Conservation (phyloP, 2,329 filamentous ascomycete genomes). For the Diaporthe batatas region DNA sequence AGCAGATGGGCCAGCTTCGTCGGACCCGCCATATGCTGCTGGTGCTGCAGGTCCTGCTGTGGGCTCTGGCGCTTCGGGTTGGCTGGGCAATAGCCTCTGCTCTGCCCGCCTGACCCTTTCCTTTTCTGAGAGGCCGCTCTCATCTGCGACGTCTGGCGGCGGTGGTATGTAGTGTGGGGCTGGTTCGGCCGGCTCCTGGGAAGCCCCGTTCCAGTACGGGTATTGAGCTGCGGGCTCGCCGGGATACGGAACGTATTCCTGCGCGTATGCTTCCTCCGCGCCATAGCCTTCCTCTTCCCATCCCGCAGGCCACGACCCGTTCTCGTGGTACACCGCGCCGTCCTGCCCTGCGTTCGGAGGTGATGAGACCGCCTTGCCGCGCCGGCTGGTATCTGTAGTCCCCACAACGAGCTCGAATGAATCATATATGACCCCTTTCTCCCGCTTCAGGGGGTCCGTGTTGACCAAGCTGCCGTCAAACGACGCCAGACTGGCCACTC, state of each 20-base stretch:
- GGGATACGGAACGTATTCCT: slow-evolving; percentile 44
- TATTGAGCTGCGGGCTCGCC: slow-evolving; percentile 47
- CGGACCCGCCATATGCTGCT: slow-evolving; percentile 49
- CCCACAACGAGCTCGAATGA: slow-evolving; percentile 90
- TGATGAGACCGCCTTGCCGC: slow-evolving; percentile 52
- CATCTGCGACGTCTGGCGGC: slow-evolving; percentile 70
- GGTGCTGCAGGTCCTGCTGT: slow-evolving; percentile 55
- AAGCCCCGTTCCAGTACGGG: slow-evolving; percentile 51
- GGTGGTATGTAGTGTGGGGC: slow-evolving; percentile 67
- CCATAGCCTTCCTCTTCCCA: slow-evolving; percentile 44
- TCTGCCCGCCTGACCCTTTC: slow-evolving; percentile 83
- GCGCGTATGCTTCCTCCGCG: slow-evolving; percentile 30
- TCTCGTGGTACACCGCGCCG: slow-evolving; percentile 43
- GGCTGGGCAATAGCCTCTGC: slow-evolving; percentile 83
- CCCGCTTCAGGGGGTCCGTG: slow-evolving; percentile 85
- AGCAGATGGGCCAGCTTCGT: slow-evolving; percentile 54
- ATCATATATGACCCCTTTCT: slow-evolving; percentile 92
- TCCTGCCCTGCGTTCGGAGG: slow-evolving; percentile 46
- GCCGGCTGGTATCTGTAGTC: slow-evolving; percentile 80
- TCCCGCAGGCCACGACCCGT: slow-evolving; percentile 43
- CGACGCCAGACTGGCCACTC: slow-evolving; percentile 48
- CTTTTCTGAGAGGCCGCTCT: slow-evolving; percentile 82
- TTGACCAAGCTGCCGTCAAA: slow-evolving; percentile 80
- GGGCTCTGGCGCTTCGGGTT: slow-evolving; percentile 66
- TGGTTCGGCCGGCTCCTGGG: slow-evolving; percentile 52